Base-by-base conservation (phyloP, 169 alveolate species). In the Perkinsus marinus region DNA sequence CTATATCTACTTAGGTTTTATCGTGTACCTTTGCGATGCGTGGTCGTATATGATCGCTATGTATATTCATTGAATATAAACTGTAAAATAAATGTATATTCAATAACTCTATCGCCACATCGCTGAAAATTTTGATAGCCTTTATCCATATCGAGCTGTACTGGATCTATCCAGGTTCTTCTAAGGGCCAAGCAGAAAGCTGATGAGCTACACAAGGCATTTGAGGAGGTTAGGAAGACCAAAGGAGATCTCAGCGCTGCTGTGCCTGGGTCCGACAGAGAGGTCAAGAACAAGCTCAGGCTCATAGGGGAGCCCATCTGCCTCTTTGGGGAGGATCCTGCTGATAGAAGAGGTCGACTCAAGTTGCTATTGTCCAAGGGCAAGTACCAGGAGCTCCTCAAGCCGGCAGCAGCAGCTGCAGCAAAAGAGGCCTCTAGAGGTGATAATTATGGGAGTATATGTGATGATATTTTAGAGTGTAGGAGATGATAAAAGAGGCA, bases 241-340 rank as follows among this genome's bases (percentile, higher is more conserved):
- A 57, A 57, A 57, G 79, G 79, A 30, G 79, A 57, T 30, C 34
- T 57, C 37, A 57, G 79, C 79, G 79, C 79, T 16, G 79, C 79
- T 7, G 79, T 57, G 79, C 79, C 79, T 7, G 79, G 79, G 37
- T 57, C 79, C 36, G 79, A 57, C 79, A 57, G 79, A 26, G 79
- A 57, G 79, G 79, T 57, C 79, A 57, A 57, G 79, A 79, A 79
- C 46, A 79, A 38, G 90, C 39, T 90, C 39, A 89, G 92, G 43
- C 41, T 89, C 19, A 68, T 68, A 68, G 93, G 91, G 7, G 90
- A 93, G 91, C 94, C 94, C n/a, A 57, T 91, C 0, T 43, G 91
- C 34, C 43, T 91, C 5, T 93, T 93, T 37, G 94, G 94, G 16
- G 94, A 93, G 39, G 94, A 92, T 13, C 91, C 94, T 39, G 92